These are phyloP conservation scores for Citrus trifoliata DNA, from an alignment of 345 rosid species.

Conservation along the genomic window DNA sequence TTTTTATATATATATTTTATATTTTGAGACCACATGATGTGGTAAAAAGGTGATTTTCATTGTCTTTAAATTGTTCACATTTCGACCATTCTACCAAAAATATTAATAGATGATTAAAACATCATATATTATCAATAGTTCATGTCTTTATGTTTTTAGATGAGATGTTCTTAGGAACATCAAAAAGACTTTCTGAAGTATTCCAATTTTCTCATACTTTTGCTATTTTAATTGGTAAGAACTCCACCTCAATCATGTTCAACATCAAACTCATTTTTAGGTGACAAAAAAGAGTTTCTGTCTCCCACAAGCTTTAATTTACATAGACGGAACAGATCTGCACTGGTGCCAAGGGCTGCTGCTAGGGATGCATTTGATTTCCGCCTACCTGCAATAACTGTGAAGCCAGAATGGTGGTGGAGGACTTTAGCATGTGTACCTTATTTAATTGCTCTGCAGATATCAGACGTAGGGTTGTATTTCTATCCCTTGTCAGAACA, in stretches of 20 bases:
- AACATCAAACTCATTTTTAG: neutral
- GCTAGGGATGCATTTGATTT: slow-evolving; percentile 41
- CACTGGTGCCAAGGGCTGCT: slow-evolving; percentile 23
- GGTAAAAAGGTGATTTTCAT: neutral
- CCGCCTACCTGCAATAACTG: slow-evolving; percentile 36
- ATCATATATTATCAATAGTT: neutral
- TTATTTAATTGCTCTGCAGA: slow-evolving; percentile 71
- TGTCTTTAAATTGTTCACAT: neutral
- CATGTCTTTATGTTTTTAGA: neutral
- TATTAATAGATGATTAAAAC: neutral
- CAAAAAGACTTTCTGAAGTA: neutral
- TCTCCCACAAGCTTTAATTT: neutral
- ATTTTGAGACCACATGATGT: neutral
- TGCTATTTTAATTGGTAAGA: slow-evolving; percentile 1
- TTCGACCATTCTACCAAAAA: neutral
- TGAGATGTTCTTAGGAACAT: slow-evolving; percentile 1
- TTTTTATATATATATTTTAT: neutral
- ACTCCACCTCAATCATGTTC: neutral
- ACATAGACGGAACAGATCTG: slow-evolving; percentile 2
- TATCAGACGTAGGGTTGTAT: slow-evolving; percentile 63
- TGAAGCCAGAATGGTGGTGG: slow-evolving; percentile 88
- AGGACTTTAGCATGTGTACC: slow-evolving; percentile 73
- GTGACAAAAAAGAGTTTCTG: neutral
- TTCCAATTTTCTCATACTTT: neutral
- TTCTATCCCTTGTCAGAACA: slow-evolving; percentile 66